Base-by-base conservation (phyloP, 2,329 filamentous ascomycete genomes). In the Colletotrichum neosansevieriae region DNA sequence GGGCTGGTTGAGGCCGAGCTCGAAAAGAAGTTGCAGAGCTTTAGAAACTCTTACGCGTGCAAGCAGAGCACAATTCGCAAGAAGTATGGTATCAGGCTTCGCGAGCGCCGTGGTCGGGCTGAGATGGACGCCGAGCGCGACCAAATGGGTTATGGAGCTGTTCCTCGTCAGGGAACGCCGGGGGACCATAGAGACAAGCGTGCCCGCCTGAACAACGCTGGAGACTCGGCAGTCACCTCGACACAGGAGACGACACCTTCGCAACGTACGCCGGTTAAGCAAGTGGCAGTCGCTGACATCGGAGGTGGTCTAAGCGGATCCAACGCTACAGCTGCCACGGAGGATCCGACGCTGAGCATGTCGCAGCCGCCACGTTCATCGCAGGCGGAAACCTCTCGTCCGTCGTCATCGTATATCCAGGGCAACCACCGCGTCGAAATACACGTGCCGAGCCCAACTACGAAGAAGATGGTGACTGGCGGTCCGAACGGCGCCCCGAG, bases 31-130 rank as follows among this genome's bases (percentile, higher is more conserved):
- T 58, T 87, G 0, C 79, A 80, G 0, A 81, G 78, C 10, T 72
- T 88, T 1, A 83, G 83, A 45, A 88, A 88, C 70, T 82, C 81
- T 3, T 86, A 85, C 71, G 84, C 84, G 49, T 87, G 85, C 3
- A 87, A 86, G 64, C 85, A 87, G 73, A 87, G 84, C 60, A 80
- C 81, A n/a, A 84, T 87, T 3, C 82, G 87, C 12, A 88, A 87
- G 73, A 87, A 83, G 68, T 88, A 84, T 68, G 86, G 86, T n/a
- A 85, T 89, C 36, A 81, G 82, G 2, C 79, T 89, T 13, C 82
- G 85, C 0, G 80, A 83, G 70, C 78, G 85, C 12, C 83, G 86
- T 0, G 82, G 82, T 2, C 82, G 75, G 67, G 79, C 78, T 0
- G 83, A 85, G 67, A 83, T 87, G 15, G 78, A 82, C 2, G 79